Conservation (phyloP, 179 eudicot species). For the Drosera spatulata region DNA sequence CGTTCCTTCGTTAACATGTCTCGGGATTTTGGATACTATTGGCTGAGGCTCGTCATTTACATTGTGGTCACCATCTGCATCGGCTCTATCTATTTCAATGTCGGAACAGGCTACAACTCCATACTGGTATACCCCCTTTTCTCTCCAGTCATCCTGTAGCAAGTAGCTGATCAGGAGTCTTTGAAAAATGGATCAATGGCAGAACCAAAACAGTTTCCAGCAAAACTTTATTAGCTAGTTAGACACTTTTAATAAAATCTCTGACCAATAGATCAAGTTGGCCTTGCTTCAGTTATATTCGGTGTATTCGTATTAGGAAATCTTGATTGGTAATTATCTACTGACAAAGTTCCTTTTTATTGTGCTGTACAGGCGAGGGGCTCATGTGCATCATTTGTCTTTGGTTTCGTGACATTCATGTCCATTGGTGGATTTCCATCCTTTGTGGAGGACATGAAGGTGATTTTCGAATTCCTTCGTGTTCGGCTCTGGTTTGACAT, state of each 20-base stretch:
- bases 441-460: slow-evolving; percentile 99
- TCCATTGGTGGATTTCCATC: slow-evolving; percentile 98
- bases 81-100: slow-evolving; percentile 75
- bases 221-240: too few species aligned
- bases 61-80: slow-evolving; percentile 84
- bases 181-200: too few species aligned
- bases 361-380: slow-evolving; percentile 64
- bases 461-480: slow-evolving; percentile 1
- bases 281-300: too few species aligned
- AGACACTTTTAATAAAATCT: too few species aligned
- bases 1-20: slow-evolving; percentile 95
- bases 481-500: too few species aligned
- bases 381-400: slow-evolving; percentile 91
- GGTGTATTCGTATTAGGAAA: too few species aligned
- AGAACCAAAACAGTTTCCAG: too few species aligned
- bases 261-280: too few species aligned
- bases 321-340: too few species aligned
- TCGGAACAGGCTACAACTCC: slow-evolving; percentile 82
- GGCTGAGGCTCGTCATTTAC: slow-evolving; percentile 93
- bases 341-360: neutral
- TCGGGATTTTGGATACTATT: slow-evolving; percentile 94
- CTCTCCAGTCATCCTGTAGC: neutral
- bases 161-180: too few species aligned
- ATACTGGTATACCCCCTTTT: slow-evolving; percentile 48
- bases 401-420: slow-evolving; percentile 97